Conservation (phyloP, 257 asterid genomes). For the Ocimum tenuiflorum region DNA sequence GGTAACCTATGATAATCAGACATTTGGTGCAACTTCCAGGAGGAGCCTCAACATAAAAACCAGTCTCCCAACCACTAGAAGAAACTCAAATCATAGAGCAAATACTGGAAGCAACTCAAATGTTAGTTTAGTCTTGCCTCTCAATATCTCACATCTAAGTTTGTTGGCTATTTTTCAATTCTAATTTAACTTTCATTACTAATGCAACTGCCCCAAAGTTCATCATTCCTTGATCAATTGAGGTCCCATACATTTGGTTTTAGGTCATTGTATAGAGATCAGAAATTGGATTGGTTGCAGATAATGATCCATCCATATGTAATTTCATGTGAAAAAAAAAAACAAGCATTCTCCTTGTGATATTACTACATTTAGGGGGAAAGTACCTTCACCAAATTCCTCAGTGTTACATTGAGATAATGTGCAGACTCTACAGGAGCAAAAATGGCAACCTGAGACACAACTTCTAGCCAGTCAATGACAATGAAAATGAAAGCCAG, state of each 20-base stretch:
- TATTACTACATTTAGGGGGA: constrained; percentile 1
- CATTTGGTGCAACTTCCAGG: neutral
- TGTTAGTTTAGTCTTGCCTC: constrained; percentile 2
- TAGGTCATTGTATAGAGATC: neutral
- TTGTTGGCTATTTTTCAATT: neutral
- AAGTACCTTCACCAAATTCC: constrained; percentile 61
- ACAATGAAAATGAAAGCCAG: constrained; percentile 7
- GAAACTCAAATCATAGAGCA: no score
- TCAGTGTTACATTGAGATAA: constrained; percentile 68
- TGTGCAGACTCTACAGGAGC: constrained; percentile 51
- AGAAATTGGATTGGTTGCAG: neutral
- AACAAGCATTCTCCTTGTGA: neutral
- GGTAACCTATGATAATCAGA: neutral
- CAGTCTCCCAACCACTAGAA: no score
- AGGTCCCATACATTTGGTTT: neutral
- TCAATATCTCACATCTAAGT: neutral
- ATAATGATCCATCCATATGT: neutral
- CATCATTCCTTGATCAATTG: neutral
- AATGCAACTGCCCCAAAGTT: neutral
- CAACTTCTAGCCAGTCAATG: constrained; percentile 20
- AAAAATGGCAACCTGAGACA: constrained; percentile 73
- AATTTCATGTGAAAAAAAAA: neutral
- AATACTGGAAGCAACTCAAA: neutral
- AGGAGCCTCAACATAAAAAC: neutral
- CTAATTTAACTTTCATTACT: neutral